phyloP scores from a whole-genome alignment of 306 rosid species.

The Clitoria ternatea region DNA sequence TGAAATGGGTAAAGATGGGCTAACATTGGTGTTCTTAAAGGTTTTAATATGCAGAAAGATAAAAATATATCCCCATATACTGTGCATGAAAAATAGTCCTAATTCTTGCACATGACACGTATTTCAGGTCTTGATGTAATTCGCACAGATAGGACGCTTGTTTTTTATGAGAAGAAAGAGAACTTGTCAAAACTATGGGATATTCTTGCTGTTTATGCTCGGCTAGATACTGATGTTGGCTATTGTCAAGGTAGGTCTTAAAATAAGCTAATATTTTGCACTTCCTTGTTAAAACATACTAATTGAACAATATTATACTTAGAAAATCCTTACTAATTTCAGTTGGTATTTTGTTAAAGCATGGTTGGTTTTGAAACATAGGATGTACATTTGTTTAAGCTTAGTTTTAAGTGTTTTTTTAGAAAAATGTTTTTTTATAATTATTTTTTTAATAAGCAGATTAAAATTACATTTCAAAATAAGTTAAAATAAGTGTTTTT shows the following conservation, averaged over 20 bases:
- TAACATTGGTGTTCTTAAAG: background rate
- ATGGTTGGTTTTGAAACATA: background rate
- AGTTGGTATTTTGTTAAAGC: background rate
- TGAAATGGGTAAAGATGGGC: background rate
- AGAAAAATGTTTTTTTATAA: too few species aligned
- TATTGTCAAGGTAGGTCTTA: conserved; percentile 83
- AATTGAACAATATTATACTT: background rate
- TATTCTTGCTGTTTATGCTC: conserved; percentile 88
- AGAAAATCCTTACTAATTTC: background rate
- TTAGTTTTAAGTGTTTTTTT: too few species aligned
- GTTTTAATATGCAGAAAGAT: background rate
- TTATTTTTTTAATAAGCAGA: too few species aligned
- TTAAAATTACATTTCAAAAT: too few species aligned
- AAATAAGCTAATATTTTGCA: background rate
- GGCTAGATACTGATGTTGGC: conserved; percentile 87
- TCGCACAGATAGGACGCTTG: conserved; percentile 87
- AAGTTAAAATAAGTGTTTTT: too few species aligned
- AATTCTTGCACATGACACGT: background rate
- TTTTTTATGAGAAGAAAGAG: conserved; percentile 81
- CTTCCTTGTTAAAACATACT: background rate
- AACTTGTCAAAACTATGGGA: conserved; percentile 93
- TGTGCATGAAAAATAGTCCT: background rate
- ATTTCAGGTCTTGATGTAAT: conserved; percentile 88
- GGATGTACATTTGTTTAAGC: too few species aligned
- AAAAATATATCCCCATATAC: background rate